Conservation (phyloP, 78 protist genomes). For the Bodo saltans region DNA sequence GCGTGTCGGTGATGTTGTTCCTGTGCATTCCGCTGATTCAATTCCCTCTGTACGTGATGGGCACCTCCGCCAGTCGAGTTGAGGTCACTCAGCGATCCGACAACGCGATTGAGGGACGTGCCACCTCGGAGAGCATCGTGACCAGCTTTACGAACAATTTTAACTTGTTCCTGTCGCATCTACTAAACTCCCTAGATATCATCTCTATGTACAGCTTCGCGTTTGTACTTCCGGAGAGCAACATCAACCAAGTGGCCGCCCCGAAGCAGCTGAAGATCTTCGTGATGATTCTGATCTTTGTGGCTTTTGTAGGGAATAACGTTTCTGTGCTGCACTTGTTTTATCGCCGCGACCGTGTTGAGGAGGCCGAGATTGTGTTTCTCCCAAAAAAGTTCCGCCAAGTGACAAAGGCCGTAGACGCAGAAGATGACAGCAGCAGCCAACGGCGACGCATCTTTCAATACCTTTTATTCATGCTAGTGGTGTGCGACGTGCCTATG, state of each 20-base stretch:
- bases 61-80: neutral
- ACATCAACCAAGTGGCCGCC: neutral
- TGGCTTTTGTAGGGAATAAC: neutral
- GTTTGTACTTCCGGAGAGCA: neutral
- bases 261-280: neutral
- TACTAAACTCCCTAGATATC: neutral
- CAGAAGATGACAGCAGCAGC: neutral
- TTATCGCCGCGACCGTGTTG: neutral
- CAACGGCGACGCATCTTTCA: neutral
- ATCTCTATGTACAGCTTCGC: neutral
- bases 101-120: too few relatives aligned
- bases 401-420: neutral
- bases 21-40: neutral
- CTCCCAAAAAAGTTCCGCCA: neutral
- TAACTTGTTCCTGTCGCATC: neutral
- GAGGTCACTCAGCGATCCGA: too few relatives aligned
- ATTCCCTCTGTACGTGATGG: neutral
- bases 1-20: neutral
- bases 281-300: neutral
- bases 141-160: neutral
- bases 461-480: neutral
- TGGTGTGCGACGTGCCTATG: neutral
- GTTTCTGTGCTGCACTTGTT: neutral
- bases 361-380: neutral
- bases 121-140: too few relatives aligned